phyloP scores from a whole-genome alignment of 352 stramenopile genomes.

The Aphanomyces astaci region DNA sequence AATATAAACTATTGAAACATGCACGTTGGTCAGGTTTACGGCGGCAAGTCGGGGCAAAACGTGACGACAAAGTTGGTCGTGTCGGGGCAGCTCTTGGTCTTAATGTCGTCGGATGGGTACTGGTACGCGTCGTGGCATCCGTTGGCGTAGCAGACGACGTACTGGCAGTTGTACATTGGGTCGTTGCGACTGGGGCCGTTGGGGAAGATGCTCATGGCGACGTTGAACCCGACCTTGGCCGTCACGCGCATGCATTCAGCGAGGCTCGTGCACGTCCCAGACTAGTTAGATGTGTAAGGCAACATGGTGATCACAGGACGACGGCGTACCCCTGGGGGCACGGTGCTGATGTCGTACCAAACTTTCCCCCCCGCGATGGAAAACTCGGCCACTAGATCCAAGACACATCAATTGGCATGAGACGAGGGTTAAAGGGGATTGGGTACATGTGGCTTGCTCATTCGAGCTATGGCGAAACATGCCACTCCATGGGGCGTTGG shows the following conservation, averaged over 20 bases:
- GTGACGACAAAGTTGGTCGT: slow-evolving; percentile 47
- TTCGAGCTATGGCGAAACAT: slow-evolving; percentile 53
- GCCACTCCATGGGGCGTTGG: slow-evolving; percentile 33
- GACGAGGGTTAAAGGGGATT: no score
- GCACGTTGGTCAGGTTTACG: no score
- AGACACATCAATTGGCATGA: no score
- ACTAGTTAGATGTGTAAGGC: slow-evolving; percentile 30
- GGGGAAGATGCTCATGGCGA: slow-evolving; percentile 32
- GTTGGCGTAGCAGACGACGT: slow-evolving; percentile 46
- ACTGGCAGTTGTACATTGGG: slow-evolving; percentile 31
- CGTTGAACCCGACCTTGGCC: slow-evolving; percentile 52
- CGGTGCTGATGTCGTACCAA: slow-evolving; percentile 77
- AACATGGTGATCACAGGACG: not conserved
- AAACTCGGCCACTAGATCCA: slow-evolving; percentile 65
- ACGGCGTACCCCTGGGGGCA: slow-evolving; percentile 49
- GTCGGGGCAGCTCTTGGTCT: slow-evolving; percentile 53
- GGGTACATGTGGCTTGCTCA: slow-evolving; percentile 37
- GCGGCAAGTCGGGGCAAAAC: slow-evolving; percentile 39
- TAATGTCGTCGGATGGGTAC: slow-evolving; percentile 59
- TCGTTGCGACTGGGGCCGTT: slow-evolving; percentile 12
- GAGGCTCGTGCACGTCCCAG: slow-evolving; percentile 37
- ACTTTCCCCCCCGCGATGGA: slow-evolving; percentile 39
- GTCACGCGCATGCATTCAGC: slow-evolving; percentile 46
- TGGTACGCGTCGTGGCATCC: slow-evolving; percentile 60
- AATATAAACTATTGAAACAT: no score